Base-by-base conservation (phyloP, 2,329 filamentous ascomycete species). In the Colletotrichum sp. region DNA sequence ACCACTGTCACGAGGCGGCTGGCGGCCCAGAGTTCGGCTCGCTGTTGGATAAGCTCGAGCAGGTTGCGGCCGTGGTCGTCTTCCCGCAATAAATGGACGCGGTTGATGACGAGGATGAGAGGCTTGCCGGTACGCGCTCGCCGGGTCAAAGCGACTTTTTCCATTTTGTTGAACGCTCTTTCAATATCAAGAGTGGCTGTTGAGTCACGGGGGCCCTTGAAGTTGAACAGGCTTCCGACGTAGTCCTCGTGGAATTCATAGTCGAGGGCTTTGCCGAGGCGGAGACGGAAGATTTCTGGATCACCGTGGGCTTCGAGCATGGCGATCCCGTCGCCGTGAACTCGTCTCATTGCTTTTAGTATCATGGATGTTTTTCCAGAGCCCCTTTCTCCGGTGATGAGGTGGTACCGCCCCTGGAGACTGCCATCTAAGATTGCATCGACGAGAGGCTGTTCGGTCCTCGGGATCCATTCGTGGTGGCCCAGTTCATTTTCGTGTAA, bases 191-290 rank as follows among this genome's bases (percentile, higher is more conserved):
- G 89, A 39, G 99, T 88, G 6, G 97, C 96, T 0, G 95, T 98
- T 5, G 95, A 96, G 81, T 99, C 97, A 59, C 97, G 92, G 0
- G 97, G 97, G 0, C 97, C 97, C 81, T 99, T 98, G 76, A 95
- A 98, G 84, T 59, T 59, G 55, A 99, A 99, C 76, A 99, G 94
- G 7, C 95, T 95, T 59, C 97, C 97, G 77, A 99, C 98, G 82
- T 98, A 98, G 87, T 99, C 97, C 86, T 99, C 97, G 82, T 99
- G 95, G 80, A 95, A 99, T 83, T 99, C 97, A 83, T 96, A 99
- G 83, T 99, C 96, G 55, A 99, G 89, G 3, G 96, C 95, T 83
- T 98, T 98, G 30, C 97, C 97, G 4, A 99, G 90, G 6, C 97
- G 92, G 57, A 98, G 94, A n/a, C 97, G 94, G 83, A 99, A 98